These are phyloP conservation scores for Neotropicomus parvogracilis DNA, from an alignment of 1,284 basidiomycete species.

Conservation along the genomic window DNA sequence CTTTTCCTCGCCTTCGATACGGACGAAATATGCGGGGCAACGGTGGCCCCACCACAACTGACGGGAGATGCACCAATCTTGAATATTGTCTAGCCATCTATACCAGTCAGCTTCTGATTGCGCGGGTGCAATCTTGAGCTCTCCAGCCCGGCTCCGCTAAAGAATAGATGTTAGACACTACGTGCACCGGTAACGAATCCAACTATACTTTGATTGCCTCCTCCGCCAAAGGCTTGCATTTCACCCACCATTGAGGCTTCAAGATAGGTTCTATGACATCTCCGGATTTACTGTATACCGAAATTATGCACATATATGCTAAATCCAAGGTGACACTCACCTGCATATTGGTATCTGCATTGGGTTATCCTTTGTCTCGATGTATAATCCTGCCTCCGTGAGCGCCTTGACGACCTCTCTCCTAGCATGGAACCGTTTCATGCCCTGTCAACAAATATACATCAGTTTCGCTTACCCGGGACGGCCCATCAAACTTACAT, in stretches of 20 bases:
- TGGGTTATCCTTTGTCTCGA: conserved; percentile 88
- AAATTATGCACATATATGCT: not conserved
- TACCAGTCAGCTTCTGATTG: conserved; percentile 94
- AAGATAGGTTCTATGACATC: conserved; percentile 95
- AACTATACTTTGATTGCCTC: conserved; percentile 74
- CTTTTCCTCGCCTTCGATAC: conserved; percentile 75
- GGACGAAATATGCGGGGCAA: conserved; percentile 91
- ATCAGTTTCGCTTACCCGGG: not conserved
- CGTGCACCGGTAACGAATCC: not conserved
- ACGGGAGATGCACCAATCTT: conserved; percentile 99
- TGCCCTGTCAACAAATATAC: conserved; percentile 51
- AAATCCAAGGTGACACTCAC: conserved; percentile 36
- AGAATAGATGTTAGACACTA: not conserved
- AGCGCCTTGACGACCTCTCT: conserved; percentile 82
- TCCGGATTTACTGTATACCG: conserved; percentile 75
- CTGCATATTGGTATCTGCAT: conserved; percentile 94
- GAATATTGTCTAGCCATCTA: conserved; percentile 93
- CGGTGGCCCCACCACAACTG: conserved; percentile 99
- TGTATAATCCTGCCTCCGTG: conserved; percentile 82
- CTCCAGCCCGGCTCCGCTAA: conserved; percentile 83
- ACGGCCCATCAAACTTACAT: conserved; percentile 45
- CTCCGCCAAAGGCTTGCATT: conserved; percentile 89
- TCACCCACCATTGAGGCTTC: conserved; percentile 99
- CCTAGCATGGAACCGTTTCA: conserved; percentile 96
- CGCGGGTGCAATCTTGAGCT: conserved; percentile 81